Evolutionary conservation across 2,329 filamentous ascomycete genomes (phyloP).

Genomic region (Acrocalymma vagum): DNA sequence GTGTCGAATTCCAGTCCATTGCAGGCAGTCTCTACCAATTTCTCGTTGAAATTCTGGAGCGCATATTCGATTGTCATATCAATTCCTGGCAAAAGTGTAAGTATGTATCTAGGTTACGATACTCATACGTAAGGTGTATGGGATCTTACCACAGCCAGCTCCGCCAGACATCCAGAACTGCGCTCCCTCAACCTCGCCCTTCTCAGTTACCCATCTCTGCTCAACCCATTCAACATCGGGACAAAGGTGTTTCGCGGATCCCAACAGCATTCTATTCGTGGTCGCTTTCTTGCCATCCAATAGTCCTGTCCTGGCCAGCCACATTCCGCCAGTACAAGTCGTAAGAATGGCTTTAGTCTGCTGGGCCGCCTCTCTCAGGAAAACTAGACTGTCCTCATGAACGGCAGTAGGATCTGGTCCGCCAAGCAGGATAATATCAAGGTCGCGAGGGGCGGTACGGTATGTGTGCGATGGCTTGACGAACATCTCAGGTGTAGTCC

Average conservation of each 20-base stretch:
- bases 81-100: slow-evolving; percentile 23
- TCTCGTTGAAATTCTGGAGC: slow-evolving; percentile 25
- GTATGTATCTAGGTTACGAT: background rate
- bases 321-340: slow-evolving; percentile 50
- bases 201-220: slow-evolving; percentile 50
- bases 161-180: slow-evolving; percentile 52
- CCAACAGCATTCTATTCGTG: slow-evolving; percentile 46
- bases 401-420: slow-evolving; percentile 43
- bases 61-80: slow-evolving; percentile 34
- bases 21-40: slow-evolving; percentile 22
- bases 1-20: slow-evolving; percentile 28
- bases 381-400: slow-evolving; percentile 42
- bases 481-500: slow-evolving; percentile 40
- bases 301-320: slow-evolving; percentile 48
- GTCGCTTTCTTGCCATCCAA: slow-evolving; percentile 51
- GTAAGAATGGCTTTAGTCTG: slow-evolving; percentile 48
- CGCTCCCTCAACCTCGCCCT: slow-evolving; percentile 34
- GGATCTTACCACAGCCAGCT: slow-evolving; percentile 48
- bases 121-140: slow-evolving; percentile 3
- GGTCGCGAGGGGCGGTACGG: slow-evolving; percentile 50
- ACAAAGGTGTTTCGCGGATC: slow-evolving; percentile 33
- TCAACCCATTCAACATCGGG: slow-evolving; percentile 49
- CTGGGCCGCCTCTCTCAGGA: slow-evolving; percentile 47
- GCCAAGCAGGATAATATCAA: slow-evolving; percentile 52
- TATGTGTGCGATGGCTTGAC: slow-evolving; percentile 51